phyloP scores from a whole-genome alignment of 257 asterid genomes.

The Forsythia suspensa region DNA sequence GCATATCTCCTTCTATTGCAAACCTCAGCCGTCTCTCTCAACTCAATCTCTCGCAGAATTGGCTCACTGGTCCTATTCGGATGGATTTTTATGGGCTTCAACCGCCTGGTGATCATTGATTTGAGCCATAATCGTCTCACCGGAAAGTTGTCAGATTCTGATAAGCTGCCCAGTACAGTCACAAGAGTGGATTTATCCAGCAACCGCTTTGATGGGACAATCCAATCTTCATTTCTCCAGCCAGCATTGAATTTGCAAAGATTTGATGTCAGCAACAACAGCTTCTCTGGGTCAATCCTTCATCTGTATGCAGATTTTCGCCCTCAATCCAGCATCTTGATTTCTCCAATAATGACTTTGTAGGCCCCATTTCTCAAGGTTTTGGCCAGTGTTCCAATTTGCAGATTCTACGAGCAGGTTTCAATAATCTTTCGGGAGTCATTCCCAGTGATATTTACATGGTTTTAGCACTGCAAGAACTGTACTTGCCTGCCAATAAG shows the following conservation, averaged over 20 bases:
- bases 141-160: slow-evolving; percentile 40
- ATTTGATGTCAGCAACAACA: slow-evolving; percentile 77
- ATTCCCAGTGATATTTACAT: slow-evolving; percentile 64
- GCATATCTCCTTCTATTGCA: slow-evolving; percentile 39
- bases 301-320: slow-evolving; percentile 47
- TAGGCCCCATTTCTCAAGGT: slow-evolving; percentile 54
- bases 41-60: slow-evolving; percentile 59
- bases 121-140: slow-evolving; percentile 71
- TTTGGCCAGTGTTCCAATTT: slow-evolving; percentile 52
- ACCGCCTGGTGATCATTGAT: slow-evolving; percentile 45
- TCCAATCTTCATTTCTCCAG: slow-evolving; percentile 47
- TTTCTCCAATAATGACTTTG: slow-evolving; percentile 70
- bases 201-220: slow-evolving; percentile 61
- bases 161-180: slow-evolving; percentile 40
- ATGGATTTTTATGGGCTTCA: slow-evolving; percentile 47
- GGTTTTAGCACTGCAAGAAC: slow-evolving; percentile 50
- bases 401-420: slow-evolving; percentile 67
- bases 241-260: slow-evolving; percentile 43
- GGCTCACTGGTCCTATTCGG: slow-evolving; percentile 60
- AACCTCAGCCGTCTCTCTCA: slow-evolving; percentile 62
- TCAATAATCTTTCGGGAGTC: slow-evolving; percentile 55
- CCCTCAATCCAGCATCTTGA: slow-evolving; percentile 50
- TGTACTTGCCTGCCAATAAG: slow-evolving; percentile 67
- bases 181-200: slow-evolving; percentile 60
- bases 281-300: slow-evolving; percentile 63